A percentile compares a stretch with the other conserved stretches of the same genome.
Evolutionary conservation across 2,329 filamentous ascomycete species (phyloP).

Genomic region (Fusarium sp.): DNA sequence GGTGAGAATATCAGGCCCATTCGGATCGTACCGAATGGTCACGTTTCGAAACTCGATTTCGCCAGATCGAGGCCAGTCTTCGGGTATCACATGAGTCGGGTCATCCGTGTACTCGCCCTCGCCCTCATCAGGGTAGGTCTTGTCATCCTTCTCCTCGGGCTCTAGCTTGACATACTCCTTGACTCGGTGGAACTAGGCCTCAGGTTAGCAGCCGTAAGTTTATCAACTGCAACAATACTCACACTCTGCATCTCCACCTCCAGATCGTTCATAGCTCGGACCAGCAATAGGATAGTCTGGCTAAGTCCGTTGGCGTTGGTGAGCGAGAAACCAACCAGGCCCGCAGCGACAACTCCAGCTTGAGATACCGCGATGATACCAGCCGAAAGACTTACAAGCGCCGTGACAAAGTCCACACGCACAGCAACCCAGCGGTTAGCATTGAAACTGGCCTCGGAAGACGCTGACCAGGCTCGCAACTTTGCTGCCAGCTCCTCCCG

Average conservation of each 20-base stretch:
- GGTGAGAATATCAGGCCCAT: slow-evolving; percentile 61
- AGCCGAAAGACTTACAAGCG: slow-evolving; percentile 61
- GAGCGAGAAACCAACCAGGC: slow-evolving; percentile 66
- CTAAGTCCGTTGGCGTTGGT: slow-evolving; percentile 66
- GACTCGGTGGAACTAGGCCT: slow-evolving; percentile 57
- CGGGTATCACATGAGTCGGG: slow-evolving; percentile 51
- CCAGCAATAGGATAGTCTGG: slow-evolving; percentile 61
- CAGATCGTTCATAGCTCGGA: slow-evolving; percentile 65
- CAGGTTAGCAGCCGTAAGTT: slow-evolving; percentile 18
- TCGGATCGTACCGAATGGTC: slow-evolving; percentile 59
- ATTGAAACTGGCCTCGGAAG: slow-evolving; percentile 63
- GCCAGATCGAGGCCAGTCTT: slow-evolving; percentile 58
- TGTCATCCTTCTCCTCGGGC: slow-evolving; percentile 56
- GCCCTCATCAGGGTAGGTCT: slow-evolving; percentile 51
- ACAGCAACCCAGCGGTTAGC: slow-evolving; percentile 68
- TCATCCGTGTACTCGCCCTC: slow-evolving; percentile 55
- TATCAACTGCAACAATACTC: slow-evolving; percentile 36
- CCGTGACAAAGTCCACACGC: slow-evolving; percentile 64
- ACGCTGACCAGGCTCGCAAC: slow-evolving; percentile 57
- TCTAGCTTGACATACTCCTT: slow-evolving; percentile 58
- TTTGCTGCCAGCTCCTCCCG: slow-evolving; percentile 61
- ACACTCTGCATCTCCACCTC: slow-evolving; percentile 68
- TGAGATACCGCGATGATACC: slow-evolving; percentile 64
- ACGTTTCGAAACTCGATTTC: slow-evolving; percentile 63
- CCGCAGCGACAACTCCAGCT: slow-evolving; percentile 58